A percentile compares a stretch with the other conserved stretches of the same genome.
Evolutionary conservation across 495 filamentous ascomycete genomes (phyloP).

Genomic region (Penicillium desertorum): DNA sequence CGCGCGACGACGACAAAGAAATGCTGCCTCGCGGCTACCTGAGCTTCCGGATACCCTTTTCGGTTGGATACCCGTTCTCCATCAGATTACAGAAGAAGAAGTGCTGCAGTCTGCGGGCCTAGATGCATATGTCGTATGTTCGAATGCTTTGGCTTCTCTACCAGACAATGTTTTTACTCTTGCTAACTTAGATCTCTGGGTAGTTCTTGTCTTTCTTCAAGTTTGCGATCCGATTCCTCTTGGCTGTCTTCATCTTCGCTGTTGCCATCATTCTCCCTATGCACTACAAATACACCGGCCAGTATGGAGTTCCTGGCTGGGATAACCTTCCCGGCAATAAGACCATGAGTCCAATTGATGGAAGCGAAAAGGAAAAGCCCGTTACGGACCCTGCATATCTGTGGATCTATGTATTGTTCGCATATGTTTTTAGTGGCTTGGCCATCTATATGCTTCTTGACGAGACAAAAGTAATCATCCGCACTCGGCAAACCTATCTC

Average conservation of each 20-base stretch:
- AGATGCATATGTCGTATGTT: constrained; percentile 87
- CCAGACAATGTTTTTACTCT: neutral
- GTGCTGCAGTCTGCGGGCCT: constrained; percentile 87
- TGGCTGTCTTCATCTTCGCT: constrained; percentile 75
- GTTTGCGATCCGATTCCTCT: constrained; percentile 83
- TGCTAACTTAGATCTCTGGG: constrained; percentile 4
- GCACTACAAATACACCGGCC: constrained; percentile 66
- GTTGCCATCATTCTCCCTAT: constrained; percentile 79
- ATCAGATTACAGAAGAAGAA: constrained; percentile 83
- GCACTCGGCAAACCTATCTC: constrained; percentile 84
- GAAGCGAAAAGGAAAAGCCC: constrained; percentile 28
- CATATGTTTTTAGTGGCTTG: constrained; percentile 83
- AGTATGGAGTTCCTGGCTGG: constrained; percentile 44
- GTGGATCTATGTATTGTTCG: constrained; percentile 92
- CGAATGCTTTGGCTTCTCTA: neutral
- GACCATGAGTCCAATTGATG: constrained; percentile 14
- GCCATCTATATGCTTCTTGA: constrained; percentile 79
- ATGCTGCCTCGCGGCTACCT: constrained; percentile 72
- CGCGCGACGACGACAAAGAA: constrained; percentile 70
- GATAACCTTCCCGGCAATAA: constrained; percentile 28
- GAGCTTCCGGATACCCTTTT: constrained; percentile 83
- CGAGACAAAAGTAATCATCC: constrained; percentile 80
- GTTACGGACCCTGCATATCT: constrained; percentile 56
- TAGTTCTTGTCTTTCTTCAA: constrained; percentile 94
- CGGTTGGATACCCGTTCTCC: constrained; percentile 92